Evolutionary conservation across 2,329 filamentous ascomycete genomes (phyloP), one percentile per base, ranked within the genome.

Genomic region (Xylaria sp.): DNA sequence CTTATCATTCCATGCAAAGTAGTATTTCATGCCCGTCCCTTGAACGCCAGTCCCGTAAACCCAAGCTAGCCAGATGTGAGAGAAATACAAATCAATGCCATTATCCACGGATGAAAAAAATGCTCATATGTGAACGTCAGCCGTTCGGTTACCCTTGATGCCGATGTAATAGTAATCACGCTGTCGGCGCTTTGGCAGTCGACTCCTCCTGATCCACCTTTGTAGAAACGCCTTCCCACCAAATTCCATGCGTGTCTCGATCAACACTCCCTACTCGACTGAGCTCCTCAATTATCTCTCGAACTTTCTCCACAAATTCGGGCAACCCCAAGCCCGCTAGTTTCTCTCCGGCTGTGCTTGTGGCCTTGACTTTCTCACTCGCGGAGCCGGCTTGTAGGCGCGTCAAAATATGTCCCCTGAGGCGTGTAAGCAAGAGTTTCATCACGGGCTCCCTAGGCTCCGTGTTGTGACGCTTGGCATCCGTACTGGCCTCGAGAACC

Each of bases 221-320:
- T 64, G 82, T 81, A 0, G 87, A 85, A 65, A 91, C 83, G 47
- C 81, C 78, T 75, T 92, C 89, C 81, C 91, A 93, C 89, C 89
- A 92, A 45, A 78, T 72, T 12, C 85, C 85, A 75, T 92, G 90
- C 7, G 86, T 83, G 64, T 86, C 87, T 65, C 88, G 83, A 72
- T 93, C 90, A 4, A 92, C 87, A 4, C 79, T 79, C 14, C 88
- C 87, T 3, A 92, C 83, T 72, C 84, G 84, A 43, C 84, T 83
- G 63, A 93, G 77, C 71, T 89, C 82, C 35, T 92, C 89, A 7
- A 91, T 87, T 69, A 93, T 88, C 51, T 87, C 86, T 33, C 88
- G 82, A 14, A 93, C 87, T 63, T 84, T 85, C 28, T 86, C 84
- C 15, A 90, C 87, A 73, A 93, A 93, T 75, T 94, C 91, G 0